phyloP scores from a whole-genome alignment of 169 alveolate species.

The Plasmodium sp. region DNA sequence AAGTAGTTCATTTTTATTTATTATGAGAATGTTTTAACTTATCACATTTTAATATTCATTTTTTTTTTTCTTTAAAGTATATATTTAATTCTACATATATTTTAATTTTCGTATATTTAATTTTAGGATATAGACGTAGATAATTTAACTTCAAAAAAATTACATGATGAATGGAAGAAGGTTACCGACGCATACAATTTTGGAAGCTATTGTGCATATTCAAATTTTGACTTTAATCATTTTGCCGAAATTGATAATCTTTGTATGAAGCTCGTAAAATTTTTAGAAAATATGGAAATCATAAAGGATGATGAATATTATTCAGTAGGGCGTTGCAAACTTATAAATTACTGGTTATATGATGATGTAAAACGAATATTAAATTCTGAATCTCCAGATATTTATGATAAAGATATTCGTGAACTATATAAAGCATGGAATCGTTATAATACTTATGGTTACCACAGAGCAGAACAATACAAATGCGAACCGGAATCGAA shows the following conservation, averaged over 20 bases:
- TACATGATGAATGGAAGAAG: background rate
- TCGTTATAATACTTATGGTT: too few relatives aligned
- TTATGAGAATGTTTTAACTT: too few relatives aligned
- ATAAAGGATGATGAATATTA: background rate
- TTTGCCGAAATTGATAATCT: background rate
- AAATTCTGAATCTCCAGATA: background rate
- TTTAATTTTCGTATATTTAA: background rate
- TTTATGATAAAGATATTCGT: background rate
- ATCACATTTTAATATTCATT: too few relatives aligned
- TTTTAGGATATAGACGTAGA: background rate
- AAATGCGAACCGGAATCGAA: background rate
- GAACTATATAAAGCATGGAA: background rate
- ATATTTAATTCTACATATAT: background rate
- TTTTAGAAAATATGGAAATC: background rate
- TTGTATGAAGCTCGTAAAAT: background rate
- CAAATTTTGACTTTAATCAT: background rate
- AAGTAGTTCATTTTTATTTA: too few relatives aligned
- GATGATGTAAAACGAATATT: background rate
- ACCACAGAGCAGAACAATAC: background rate
- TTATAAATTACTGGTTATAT: background rate
- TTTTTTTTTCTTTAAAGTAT: background rate
- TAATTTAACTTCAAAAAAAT: background rate
- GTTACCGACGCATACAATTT: background rate
- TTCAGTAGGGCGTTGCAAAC: background rate
- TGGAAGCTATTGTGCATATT: background rate